A percentile compares a stretch with the other conserved stretches of the same genome.
phyloP scores from a whole-genome alignment of 225 moss, liverwort and hornwort species.

The Polytrichum formosum region DNA sequence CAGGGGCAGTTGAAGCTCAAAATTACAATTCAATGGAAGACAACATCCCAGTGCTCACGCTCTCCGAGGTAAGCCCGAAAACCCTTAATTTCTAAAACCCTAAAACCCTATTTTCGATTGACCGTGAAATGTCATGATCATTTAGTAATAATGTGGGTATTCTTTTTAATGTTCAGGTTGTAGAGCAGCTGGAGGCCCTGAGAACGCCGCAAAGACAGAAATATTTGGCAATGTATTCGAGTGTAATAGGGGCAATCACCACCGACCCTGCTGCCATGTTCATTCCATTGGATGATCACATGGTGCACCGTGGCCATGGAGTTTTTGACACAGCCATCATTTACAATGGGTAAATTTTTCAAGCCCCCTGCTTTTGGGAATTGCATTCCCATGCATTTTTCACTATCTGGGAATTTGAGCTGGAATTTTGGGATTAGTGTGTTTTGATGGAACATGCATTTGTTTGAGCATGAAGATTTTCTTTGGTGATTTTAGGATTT shows the following conservation, averaged over 20 bases:
- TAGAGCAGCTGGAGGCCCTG: conserved; percentile 47
- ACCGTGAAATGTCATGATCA: not conserved
- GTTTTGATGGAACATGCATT: no score
- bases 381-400: no score
- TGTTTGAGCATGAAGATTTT: no score
- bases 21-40: conserved; percentile 1
- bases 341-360: conserved; percentile 51
- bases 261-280: conserved; percentile 92
- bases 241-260: conserved; percentile 81
- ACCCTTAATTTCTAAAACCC: no score
- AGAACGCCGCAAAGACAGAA: conserved; percentile 16
- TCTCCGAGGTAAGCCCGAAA: conserved; percentile 27
- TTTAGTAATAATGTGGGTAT: not conserved
- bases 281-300: conserved; percentile 92
- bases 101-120: not conserved
- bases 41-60: conserved; percentile 36
- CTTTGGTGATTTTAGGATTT: no score
- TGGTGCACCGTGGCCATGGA: conserved; percentile 92
- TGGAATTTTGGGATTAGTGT: no score
- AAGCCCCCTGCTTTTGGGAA: no score
- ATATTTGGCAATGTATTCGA: conserved; percentile 86
- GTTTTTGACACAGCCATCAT: conserved; percentile 95
- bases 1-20: conserved; percentile 21
- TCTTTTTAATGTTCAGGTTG: conserved; percentile 40
- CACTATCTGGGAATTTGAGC: no score